Evolutionary conservation across 768 basidiomycete genomes (phyloP).

Genomic region (Filobasidium floriforme): DNA sequence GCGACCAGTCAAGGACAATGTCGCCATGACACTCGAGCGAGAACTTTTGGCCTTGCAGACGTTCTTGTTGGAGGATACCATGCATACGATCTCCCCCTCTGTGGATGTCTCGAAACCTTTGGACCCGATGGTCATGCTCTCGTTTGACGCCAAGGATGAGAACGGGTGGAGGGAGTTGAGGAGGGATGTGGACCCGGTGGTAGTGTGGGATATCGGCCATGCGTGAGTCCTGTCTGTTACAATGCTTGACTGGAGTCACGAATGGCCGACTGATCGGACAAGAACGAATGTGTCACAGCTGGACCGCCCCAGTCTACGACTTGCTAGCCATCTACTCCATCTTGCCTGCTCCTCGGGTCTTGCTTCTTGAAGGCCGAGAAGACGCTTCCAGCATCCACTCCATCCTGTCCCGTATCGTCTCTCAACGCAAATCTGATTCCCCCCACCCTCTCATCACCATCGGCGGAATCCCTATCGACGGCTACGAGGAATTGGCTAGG

Average conservation of each 20-base stretch:
- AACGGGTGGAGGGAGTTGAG: slow-evolving; percentile 34
- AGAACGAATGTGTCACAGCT: not conserved
- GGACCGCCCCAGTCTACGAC: slow-evolving; percentile 13
- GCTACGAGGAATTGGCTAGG: slow-evolving; percentile 7
- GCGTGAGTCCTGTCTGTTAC: slow-evolving; percentile 21
- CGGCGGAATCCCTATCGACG: slow-evolving; percentile 16
- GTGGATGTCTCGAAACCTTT: slow-evolving; percentile 30
- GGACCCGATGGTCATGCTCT: slow-evolving; percentile 34
- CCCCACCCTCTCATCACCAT: slow-evolving; percentile 17
- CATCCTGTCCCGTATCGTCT: slow-evolving; percentile 15
- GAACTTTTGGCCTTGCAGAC: slow-evolving; percentile 45
- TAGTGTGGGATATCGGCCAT: slow-evolving; percentile 38
- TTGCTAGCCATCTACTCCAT: slow-evolving; percentile 15
- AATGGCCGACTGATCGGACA: not conserved
- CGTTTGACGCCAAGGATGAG: slow-evolving; percentile 26
- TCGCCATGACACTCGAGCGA: slow-evolving; percentile 29
- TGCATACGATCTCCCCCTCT: slow-evolving; percentile 31
- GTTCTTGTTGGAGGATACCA: slow-evolving; percentile 33
- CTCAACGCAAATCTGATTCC: not conserved
- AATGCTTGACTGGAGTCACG: not conserved
- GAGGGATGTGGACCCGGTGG: slow-evolving; percentile 32
- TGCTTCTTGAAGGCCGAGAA: slow-evolving; percentile 7
- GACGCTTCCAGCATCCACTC: slow-evolving; percentile 4
- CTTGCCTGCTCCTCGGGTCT: not conserved
- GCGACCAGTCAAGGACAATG: not conserved